These are phyloP conservation scores for Wickerhamia fluorescens DNA, from an alignment of 805 yeast genomes.

Conservation along the genomic window DNA sequence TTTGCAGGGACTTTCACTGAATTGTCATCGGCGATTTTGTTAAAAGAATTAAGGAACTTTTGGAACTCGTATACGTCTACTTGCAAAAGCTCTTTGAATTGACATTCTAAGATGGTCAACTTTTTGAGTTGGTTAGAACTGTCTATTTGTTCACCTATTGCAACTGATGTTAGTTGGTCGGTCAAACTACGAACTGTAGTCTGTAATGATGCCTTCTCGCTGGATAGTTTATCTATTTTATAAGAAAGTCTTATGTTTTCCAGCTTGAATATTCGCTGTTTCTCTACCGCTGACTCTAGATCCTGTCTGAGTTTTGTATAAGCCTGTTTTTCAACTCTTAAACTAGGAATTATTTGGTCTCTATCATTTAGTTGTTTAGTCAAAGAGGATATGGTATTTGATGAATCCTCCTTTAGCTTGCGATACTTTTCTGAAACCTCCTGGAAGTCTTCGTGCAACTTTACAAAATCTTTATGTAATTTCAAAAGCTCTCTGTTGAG, in stretches of 20 bases:
- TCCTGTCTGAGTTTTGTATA: slow-evolving; percentile 31
- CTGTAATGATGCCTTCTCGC: slow-evolving; percentile 31
- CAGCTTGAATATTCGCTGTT: slow-evolving; percentile 36
- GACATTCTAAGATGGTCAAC: slow-evolving; percentile 29
- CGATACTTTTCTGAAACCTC: slow-evolving; percentile 11
- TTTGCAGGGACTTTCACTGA: slow-evolving; percentile 54
- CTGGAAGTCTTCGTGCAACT: slow-evolving; percentile 13
- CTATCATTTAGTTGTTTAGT: slow-evolving; percentile 13
- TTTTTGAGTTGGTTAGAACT: slow-evolving; percentile 6
- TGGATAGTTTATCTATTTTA: slow-evolving; percentile 26
- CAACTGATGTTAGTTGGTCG: slow-evolving; percentile 31
- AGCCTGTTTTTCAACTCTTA: slow-evolving; percentile 9
- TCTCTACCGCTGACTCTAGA: slow-evolving; percentile 34
- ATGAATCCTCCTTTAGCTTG: slow-evolving; percentile 16
- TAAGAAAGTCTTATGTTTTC: slow-evolving; percentile 39
- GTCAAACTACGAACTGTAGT: slow-evolving; percentile 30
- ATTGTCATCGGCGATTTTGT: slow-evolving; percentile 48
- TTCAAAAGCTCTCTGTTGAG: slow-evolving; percentile 11
- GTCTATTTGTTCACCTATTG: no score
- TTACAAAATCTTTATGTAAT: slow-evolving; percentile 12
- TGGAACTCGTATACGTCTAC: slow-evolving; percentile 42
- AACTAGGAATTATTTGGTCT: slow-evolving; percentile 10
- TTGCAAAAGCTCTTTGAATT: slow-evolving; percentile 34
- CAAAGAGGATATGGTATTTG: slow-evolving; percentile 15
- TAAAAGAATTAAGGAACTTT: slow-evolving; percentile 43